phyloP scores from a whole-genome alignment of 1,284 basidiomycete species.

The Cryptococcus jaspeensis region DNA sequence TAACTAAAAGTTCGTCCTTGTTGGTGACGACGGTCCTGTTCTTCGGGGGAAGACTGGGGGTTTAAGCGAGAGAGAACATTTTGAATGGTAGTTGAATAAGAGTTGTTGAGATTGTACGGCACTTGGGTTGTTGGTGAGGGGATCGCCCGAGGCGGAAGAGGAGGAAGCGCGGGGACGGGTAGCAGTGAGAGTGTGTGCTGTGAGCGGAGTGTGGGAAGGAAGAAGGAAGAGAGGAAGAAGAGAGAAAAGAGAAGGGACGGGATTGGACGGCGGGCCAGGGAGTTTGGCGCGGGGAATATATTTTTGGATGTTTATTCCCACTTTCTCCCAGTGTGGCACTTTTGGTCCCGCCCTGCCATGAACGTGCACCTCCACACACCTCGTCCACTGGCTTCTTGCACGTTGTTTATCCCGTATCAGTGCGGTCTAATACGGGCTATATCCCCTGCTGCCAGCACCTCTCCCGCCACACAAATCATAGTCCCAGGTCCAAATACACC shows the following conservation, averaged over 20 bases:
- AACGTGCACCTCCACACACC: too few species aligned
- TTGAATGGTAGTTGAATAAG: slow-evolving; percentile 23
- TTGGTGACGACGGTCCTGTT: slow-evolving; percentile 19
- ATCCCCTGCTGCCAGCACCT: too few species aligned
- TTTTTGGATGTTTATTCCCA: too few species aligned
- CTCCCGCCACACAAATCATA: too few species aligned
- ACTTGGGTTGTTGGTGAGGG: slow-evolving; percentile 4
- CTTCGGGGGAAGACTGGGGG: slow-evolving; percentile 12
- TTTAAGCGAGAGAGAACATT: slow-evolving; percentile 31
- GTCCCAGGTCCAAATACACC: too few species aligned
- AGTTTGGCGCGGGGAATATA: too few species aligned
- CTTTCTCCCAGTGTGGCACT: background rate
- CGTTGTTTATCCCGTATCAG: background rate
- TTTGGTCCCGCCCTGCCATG: background rate
- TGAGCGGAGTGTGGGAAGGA: slow-evolving; percentile 4
- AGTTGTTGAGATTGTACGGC: slow-evolving; percentile 10
- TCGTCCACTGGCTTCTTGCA: background rate
- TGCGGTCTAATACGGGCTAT: too few species aligned
- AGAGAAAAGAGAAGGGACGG: too few species aligned
- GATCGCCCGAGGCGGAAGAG: slow-evolving; percentile 12
- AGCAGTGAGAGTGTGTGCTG: background rate
- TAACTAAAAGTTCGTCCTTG: slow-evolving; percentile 8
- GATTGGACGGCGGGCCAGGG: too few species aligned
- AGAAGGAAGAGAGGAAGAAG: slow-evolving; percentile 1
- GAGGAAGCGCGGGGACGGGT: background rate